These are phyloP conservation scores for Ramaria sp. DNA, from an alignment of 768 basidiomycete genomes.

Conservation along the genomic window DNA sequence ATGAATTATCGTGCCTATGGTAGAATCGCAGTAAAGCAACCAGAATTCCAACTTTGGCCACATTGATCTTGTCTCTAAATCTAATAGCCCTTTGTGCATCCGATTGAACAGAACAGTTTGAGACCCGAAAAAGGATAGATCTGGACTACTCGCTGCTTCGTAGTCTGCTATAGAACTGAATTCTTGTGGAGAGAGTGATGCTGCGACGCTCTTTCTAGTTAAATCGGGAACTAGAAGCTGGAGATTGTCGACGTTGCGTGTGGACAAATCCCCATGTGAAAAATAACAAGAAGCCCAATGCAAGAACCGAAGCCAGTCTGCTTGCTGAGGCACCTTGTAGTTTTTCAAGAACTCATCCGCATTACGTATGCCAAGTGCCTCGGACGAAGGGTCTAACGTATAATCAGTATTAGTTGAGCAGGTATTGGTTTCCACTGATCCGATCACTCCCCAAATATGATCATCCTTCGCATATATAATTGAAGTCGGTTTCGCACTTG, in stretches of 20 bases:
- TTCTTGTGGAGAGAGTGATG: not conserved
- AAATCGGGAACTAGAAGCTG: constrained; percentile 15
- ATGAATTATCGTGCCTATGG: not conserved
- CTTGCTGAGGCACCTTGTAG: constrained; percentile 16
- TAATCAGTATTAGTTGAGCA: not conserved
- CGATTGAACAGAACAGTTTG: not conserved
- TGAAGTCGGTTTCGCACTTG: not conserved
- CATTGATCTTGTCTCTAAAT: not conserved
- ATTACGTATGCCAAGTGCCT: not conserved
- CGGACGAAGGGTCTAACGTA: not conserved
- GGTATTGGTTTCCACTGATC: too few species aligned
- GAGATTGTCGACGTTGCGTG: constrained; percentile 17
- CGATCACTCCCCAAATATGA: not conserved
- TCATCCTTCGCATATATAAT: not conserved
- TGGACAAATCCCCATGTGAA: constrained; percentile 21
- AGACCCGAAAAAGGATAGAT: not conserved
- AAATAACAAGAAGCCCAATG: constrained; percentile 25
- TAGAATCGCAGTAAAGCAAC: constrained; percentile 1
- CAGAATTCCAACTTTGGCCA: not conserved
- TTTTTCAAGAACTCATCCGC: constrained; percentile 19
- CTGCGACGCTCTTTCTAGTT: not conserved
- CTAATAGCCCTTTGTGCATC: not conserved
- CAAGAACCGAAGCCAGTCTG: constrained; percentile 15
- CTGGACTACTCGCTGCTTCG: not conserved
- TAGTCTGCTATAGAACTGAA: not conserved